These are phyloP conservation scores for Cucurbita argyrosperma DNA, from an alignment of 306 rosid species.

Conservation along the genomic window DNA sequence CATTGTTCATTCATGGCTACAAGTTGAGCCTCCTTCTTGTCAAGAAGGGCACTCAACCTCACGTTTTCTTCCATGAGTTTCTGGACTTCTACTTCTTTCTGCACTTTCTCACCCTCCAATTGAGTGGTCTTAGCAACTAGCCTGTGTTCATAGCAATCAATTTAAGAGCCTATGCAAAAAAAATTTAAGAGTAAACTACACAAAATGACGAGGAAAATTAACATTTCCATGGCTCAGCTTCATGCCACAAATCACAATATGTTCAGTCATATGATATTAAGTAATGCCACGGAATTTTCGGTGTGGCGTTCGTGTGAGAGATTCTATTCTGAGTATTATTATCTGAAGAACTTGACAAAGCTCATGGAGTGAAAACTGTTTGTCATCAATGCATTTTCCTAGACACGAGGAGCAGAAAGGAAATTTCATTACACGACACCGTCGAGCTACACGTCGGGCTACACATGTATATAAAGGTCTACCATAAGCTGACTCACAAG, in stretches of 20 bases:
- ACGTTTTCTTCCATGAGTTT: constrained; percentile 92
- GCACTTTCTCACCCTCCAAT: constrained; percentile 89
- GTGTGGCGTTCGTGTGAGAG: background rate
- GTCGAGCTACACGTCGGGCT: background rate
- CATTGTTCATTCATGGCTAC: constrained; percentile 94
- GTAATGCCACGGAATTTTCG: background rate
- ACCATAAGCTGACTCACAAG: background rate
- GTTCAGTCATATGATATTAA: background rate
- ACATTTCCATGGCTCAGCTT: too few relatives aligned
- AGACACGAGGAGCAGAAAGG: background rate
- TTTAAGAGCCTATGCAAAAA: background rate
- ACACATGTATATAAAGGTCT: background rate
- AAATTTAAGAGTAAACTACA: background rate
- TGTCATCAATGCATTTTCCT: background rate
- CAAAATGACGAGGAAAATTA: background rate
- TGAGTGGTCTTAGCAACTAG: constrained; percentile 83
- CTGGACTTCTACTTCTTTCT: constrained; percentile 93
- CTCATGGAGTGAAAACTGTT: background rate
- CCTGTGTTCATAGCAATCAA: constrained; percentile 31
- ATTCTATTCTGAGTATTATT: background rate
- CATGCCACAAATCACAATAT: background rate
- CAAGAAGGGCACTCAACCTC: constrained; percentile 79
- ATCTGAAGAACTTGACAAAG: background rate
- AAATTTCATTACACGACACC: background rate
- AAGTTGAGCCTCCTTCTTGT: constrained; percentile 99